A percentile compares a stretch with the other conserved stretches of the same genome.
phyloP scores from a whole-genome alignment of 1,284 basidiomycete genomes.

The Rhodotorula sp. region DNA sequence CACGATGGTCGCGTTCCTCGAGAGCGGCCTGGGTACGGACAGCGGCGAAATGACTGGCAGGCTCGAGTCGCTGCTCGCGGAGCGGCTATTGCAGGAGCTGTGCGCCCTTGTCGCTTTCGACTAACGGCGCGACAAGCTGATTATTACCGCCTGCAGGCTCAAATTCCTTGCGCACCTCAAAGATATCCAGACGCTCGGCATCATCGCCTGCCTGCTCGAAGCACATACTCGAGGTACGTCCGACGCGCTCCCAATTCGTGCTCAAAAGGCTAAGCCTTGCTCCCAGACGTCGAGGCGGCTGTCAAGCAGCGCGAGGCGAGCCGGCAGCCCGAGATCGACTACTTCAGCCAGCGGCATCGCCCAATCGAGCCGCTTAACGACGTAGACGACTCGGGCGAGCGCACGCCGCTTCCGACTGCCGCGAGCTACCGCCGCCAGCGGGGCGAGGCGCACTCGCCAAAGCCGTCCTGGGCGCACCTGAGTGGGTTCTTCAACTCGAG shows the following conservation, averaged over 20 bases:
- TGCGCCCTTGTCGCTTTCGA: not conserved
- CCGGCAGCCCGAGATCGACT: conserved; percentile 27
- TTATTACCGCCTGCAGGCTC: conserved; percentile 49
- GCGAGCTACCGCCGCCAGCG: conserved; percentile 7
- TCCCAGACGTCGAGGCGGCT: conserved; percentile 20
- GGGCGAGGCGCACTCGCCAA: conserved; percentile 22
- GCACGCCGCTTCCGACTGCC: conserved; percentile 27
- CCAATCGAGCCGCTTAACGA: conserved; percentile 3
- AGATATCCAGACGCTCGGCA: conserved; percentile 79
- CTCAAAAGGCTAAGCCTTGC: not conserved
- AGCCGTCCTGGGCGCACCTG: conserved; percentile 38
- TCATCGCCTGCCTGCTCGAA: conserved; percentile 67
- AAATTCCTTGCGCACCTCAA: conserved; percentile 56
- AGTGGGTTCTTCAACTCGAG: conserved; percentile 38
- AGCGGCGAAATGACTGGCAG: conserved; percentile 13
- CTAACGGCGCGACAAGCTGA: conserved; percentile 9
- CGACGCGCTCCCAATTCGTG: no score
- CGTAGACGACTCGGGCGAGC: conserved; percentile 15
- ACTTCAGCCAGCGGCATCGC: conserved; percentile 36
- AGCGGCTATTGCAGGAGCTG: conserved; percentile 48
- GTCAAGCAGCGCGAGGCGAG: not conserved
- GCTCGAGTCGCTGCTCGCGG: conserved; percentile 42
- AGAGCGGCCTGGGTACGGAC: conserved; percentile 30
- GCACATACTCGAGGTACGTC: conserved; percentile 25
- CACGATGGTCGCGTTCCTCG: conserved; percentile 60